Conservation (phyloP, 1,284 basidiomycete genomes). For the Trichosporon sp. region DNA sequence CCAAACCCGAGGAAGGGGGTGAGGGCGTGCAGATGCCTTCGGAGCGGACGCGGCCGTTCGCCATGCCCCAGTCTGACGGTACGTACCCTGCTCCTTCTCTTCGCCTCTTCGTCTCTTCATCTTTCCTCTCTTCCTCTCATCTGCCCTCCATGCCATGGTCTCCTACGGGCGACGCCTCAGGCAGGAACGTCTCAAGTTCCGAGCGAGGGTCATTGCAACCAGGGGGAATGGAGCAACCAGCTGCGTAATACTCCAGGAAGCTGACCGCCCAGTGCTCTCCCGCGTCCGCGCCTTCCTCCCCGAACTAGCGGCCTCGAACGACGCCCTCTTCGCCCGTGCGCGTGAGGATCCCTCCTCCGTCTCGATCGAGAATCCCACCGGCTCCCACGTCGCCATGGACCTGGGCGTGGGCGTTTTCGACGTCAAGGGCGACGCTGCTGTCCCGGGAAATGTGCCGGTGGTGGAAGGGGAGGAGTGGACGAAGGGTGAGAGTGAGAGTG, state of each 20-base stretch:
- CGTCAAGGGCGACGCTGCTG: slow-evolving; percentile 29
- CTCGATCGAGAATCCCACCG: slow-evolving; percentile 40
- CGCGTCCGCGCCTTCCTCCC: slow-evolving; percentile 50
- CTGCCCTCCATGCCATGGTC: too few species aligned
- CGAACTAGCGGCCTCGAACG: slow-evolving; percentile 42
- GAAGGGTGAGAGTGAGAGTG: neutral
- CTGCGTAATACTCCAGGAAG: neutral
- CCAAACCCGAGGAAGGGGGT: neutral
- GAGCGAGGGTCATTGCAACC: too few species aligned
- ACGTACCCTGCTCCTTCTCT: neutral
- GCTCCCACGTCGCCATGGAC: slow-evolving; percentile 34
- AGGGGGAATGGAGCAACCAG: too few species aligned
- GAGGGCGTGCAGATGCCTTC: neutral
- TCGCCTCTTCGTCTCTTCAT: too few species aligned
- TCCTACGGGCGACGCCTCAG: too few species aligned
- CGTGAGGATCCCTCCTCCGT: slow-evolving; percentile 38
- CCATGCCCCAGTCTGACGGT: slow-evolving; percentile 32
- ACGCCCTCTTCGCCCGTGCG: slow-evolving; percentile 37
- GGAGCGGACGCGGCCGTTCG: slow-evolving; percentile 20
- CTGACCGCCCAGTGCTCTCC: slow-evolving; percentile 37
- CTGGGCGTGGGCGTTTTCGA: slow-evolving; percentile 52
- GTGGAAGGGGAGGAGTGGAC: slow-evolving; percentile 30
- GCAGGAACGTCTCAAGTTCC: too few species aligned
- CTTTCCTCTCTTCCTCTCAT: too few species aligned
- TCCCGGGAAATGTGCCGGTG: slow-evolving; percentile 34